Base-by-base conservation (phyloP, 306 rosid genomes). In the Pyrus betulifolia region DNA sequence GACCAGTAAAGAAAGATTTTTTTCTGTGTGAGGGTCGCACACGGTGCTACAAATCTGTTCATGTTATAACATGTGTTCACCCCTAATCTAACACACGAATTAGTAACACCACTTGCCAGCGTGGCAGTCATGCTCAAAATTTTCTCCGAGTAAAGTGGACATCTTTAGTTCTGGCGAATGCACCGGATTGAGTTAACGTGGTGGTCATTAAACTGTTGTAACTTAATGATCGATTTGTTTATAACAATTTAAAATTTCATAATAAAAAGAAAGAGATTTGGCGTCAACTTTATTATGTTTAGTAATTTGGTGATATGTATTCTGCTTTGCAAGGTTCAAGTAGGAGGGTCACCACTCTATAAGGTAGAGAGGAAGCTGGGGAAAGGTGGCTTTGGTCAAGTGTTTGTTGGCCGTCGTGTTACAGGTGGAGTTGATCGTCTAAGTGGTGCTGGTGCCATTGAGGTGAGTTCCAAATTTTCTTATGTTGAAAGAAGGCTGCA, bases 301-400 rank as follows among this genome's bases (percentile, higher is more conserved):
- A 13, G 13, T 27, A 11, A 62, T 6, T 8, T 27, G 25, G 21
- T 74, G 27, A 35, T 72, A 3, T 22, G 17, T 72, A 30, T 25
- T 33, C 33, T 40, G 7, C 13, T 69, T 49, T 46, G 17, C 45
- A 5, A 93, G 97, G 98, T 93, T 82, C 90, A 90, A 86, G 96
- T 93, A 30, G 98, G 98, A 88, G 92, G 97, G 6, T 93, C 97
- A 1, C 98, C 98, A 3, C 44, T 82, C 9, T 93, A 88, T 73
- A 91, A 93, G 80, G 88, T 93, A 74, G 97, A 91, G 45, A 88
- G 93, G 75, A 93, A 91, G 74, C 82, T 93, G 69, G 98, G 97
- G 0, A 91, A 93, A 87, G 98, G 97, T 72, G 98, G 98, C 45
- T 93, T 93, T 74, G 98, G 98, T 71, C 98, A 91, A 84, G 98